phyloP scores from a whole-genome alignment of 768 basidiomycete species.

The Rhizopogon vulgaris region DNA sequence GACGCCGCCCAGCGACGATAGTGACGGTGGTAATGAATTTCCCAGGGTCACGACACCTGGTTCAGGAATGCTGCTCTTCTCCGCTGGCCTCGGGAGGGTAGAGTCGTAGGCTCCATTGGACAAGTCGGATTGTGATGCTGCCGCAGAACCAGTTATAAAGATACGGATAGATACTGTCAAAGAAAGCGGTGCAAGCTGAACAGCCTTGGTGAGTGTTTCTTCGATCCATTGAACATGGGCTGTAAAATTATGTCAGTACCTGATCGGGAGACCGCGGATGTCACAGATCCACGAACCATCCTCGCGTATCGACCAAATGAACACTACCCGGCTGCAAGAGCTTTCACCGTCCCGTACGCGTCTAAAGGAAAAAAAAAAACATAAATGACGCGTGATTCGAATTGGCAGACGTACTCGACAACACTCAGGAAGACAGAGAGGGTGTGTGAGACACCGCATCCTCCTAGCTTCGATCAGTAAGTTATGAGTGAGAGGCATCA shows the following conservation, averaged over 20 bases:
- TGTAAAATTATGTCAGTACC: not conserved
- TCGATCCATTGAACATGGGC: constrained; percentile 43
- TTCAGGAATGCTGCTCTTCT: constrained; percentile 7
- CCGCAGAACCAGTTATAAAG: constrained; percentile 30
- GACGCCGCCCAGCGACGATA: constrained; percentile 20
- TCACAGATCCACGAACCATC: constrained; percentile 25
- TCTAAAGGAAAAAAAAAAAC: constrained; percentile 5
- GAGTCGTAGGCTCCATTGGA: not conserved
- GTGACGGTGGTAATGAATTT: not conserved
- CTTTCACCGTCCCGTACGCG: constrained; percentile 13
- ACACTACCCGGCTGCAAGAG: constrained; percentile 34
- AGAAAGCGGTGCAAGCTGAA: constrained; percentile 22
- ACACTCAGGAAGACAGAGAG: constrained; percentile 38
- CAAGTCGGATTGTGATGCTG: not conserved
- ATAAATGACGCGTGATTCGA: not conserved
- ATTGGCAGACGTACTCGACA: constrained; percentile 30
- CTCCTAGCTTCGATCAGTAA: constrained; percentile 27
- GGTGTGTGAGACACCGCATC: constrained; percentile 44
- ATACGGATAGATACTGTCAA: constrained; percentile 35
- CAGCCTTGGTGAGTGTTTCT: constrained; percentile 27
- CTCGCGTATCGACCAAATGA: constrained; percentile 48
- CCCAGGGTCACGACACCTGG: not conserved
- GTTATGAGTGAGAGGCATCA: not conserved
- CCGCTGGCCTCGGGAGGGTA: constrained; percentile 9
- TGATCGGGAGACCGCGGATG: not conserved